These are phyloP conservation scores for Ceratobasidium sp. DNA, from an alignment of 1,284 basidiomycete species.

Conservation along the genomic window DNA sequence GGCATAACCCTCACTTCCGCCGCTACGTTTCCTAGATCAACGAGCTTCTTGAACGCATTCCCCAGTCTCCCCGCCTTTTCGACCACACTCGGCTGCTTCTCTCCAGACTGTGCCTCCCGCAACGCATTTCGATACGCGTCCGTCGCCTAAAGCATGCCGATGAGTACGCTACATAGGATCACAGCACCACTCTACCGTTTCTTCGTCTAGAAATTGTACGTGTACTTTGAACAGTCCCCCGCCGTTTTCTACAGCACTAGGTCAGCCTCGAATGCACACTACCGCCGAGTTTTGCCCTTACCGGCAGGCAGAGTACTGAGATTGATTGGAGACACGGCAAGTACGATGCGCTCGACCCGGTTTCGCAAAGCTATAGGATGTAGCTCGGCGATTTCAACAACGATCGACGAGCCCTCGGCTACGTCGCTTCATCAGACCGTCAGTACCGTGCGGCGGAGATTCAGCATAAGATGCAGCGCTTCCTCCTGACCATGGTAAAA, in stretches of 20 bases:
- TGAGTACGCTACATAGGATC: background rate
- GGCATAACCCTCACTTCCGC: constrained; percentile 2
- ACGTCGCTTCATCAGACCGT: background rate
- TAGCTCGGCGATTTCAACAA: too few species aligned
- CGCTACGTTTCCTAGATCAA: background rate
- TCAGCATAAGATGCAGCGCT: background rate
- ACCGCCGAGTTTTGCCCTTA: too few species aligned
- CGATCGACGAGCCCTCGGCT: too few species aligned
- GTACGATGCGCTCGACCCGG: too few species aligned
- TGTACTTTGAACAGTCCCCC: background rate
- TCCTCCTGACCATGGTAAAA: background rate
- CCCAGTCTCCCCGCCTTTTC: background rate
- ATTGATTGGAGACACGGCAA: too few species aligned
- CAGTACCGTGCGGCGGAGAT: background rate
- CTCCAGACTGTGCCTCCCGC: background rate
- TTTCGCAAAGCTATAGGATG: too few species aligned
- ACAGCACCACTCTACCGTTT: background rate
- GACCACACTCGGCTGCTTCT: background rate
- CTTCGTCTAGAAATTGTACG: background rate
- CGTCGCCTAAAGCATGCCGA: background rate
- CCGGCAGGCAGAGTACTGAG: too few species aligned
- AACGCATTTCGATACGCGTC: background rate
- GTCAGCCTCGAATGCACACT: too few species aligned
- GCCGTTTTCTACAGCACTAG: too few species aligned
- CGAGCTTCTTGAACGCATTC: background rate